Evolutionary conservation across 208 protist species (phyloP), one percentile per base, ranked within the genome.

Genomic region (Crithidia expoeki): DNA sequence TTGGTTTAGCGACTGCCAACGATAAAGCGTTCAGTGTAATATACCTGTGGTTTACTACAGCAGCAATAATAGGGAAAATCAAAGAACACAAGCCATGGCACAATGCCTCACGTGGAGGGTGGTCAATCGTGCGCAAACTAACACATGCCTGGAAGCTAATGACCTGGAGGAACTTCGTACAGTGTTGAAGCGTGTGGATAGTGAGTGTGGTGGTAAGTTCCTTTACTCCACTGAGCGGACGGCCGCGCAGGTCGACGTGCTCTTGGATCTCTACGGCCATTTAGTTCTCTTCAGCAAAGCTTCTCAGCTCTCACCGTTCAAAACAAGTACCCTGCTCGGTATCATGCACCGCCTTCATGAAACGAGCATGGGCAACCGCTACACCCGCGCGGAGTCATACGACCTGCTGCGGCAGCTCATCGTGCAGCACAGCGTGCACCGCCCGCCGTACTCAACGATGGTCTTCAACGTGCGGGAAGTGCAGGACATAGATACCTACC

Each of bases 401-500:
- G 80, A 88, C 56, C 23, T 80, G 1, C 77, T 97, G 36, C 83
- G 88, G 19, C 71, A 90, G 38, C 74, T 95, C 4, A 81, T 96
- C 16, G 66, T 95, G 38, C 81, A 79, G 42, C 90, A 96, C 71
- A 96, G 90, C 64, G 90, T 96, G 11, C 78, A 85, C 34, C 88
- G 92, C n/a, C 94, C 92, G 12, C 94, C 94, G 3, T 97, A 90
- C 70, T 91, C 83, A 14, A 84, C 86, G 36, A 85, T 86, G 68
- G 81, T 97, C 11, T 96, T 97, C 70, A 83, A 76, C 63, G 52
- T 95, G 4, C 72, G 68, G 10, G 92, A 97, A 44, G 92, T 93
- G 21, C 84, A 94, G 44, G 88, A 87, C 23, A 83, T 97, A 46
- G 88, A 93, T 55, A 89, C 92, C 53, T 97, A 97, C 69, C 47